Percentiles rank a stretch among this genome's conserved stretches.
phyloP scores from a whole-genome alignment of 306 rosid genomes.

The Medicago arabica region DNA sequence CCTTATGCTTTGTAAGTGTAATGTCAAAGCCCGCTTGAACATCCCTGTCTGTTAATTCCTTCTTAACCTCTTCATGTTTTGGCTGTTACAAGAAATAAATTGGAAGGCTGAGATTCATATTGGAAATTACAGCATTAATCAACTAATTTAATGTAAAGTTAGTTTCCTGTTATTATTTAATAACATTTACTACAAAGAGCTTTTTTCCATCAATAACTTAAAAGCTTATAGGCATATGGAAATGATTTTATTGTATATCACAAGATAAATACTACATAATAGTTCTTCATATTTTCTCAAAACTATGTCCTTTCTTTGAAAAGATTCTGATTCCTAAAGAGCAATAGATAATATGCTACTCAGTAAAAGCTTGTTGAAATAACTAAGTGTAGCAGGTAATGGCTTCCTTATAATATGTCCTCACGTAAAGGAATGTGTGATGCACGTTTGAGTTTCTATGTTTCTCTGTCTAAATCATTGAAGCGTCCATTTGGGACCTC shows the following conservation, averaged over 20 bases:
- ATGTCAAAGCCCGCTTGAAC: constrained; percentile 87
- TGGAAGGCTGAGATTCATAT: constrained; percentile 33
- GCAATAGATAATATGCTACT: too few relatives aligned
- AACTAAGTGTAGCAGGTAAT: too few relatives aligned
- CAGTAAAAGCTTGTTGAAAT: too few relatives aligned
- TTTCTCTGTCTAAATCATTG: too few relatives aligned
- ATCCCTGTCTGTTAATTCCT: constrained; percentile 83
- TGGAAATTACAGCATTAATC: constrained; percentile 25
- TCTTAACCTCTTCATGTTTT: constrained; percentile 81
- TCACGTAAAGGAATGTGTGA: too few relatives aligned
- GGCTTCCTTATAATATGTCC: too few relatives aligned
- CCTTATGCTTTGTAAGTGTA: constrained; percentile 85
- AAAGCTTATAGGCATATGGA: neutral
- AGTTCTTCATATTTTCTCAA: too few relatives aligned
- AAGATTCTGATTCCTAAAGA: too few relatives aligned
- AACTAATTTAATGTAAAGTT: constrained; percentile 8
- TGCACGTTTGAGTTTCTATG: too few relatives aligned
- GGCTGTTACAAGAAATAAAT: constrained; percentile 68
- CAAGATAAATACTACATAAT: too few relatives aligned
- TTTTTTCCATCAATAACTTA: constrained; percentile 4
- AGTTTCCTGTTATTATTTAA: constrained; percentile 1
- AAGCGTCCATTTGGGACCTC: neutral
- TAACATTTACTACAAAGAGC: constrained; percentile 11
- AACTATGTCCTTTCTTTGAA: too few relatives aligned
- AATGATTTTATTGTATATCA: too few relatives aligned